Evolutionary conservation across 192 early-diverging fungal species (phyloP).

Genomic region (Podochytrium sp.): DNA sequence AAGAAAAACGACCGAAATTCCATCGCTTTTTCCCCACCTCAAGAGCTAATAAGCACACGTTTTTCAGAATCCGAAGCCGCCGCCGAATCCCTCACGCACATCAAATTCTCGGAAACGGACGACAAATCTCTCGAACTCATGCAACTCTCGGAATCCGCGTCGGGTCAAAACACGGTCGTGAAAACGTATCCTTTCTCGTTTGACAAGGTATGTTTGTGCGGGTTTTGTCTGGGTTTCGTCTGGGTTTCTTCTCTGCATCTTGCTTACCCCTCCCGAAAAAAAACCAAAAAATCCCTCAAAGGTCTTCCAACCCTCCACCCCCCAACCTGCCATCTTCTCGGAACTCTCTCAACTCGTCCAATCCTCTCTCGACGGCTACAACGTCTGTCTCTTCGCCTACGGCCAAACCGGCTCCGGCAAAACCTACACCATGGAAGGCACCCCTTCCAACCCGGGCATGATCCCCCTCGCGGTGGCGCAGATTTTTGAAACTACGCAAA

Average conservation of each 20-base stretch:
- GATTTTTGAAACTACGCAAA: constrained; percentile 79
- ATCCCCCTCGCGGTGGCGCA: constrained; percentile 92
- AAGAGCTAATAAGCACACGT: constrained; percentile 27
- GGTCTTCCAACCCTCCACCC: constrained; percentile 72
- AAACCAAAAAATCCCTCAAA: constrained; percentile 24
- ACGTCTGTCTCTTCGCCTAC: constrained; percentile 97
- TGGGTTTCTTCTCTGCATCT: neutral
- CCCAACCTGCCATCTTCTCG: constrained; percentile 83
- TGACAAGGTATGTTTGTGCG: constrained; percentile 55
- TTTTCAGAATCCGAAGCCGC: constrained; percentile 21
- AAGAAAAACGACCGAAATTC: neutral
- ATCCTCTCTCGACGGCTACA: constrained; percentile 88
- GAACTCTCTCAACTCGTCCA: constrained; percentile 97
- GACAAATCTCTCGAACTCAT: constrained; percentile 77
- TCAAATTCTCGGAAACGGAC: constrained; percentile 63
- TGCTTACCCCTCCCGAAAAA: neutral
- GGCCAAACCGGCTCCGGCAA: constrained; percentile 84
- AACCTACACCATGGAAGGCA: constrained; percentile 56
- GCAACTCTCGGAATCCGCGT: constrained; percentile 54
- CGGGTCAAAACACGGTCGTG: constrained; percentile 54
- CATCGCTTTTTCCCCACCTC: constrained; percentile 2
- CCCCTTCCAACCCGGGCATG: constrained; percentile 33
- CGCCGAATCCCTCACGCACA: constrained; percentile 40
- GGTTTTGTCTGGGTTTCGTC: neutral
- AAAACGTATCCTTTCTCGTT: constrained; percentile 82